Evolutionary conservation across 2,329 filamentous ascomycete genomes (phyloP).

Genomic region (Verticillium klebahnii): DNA sequence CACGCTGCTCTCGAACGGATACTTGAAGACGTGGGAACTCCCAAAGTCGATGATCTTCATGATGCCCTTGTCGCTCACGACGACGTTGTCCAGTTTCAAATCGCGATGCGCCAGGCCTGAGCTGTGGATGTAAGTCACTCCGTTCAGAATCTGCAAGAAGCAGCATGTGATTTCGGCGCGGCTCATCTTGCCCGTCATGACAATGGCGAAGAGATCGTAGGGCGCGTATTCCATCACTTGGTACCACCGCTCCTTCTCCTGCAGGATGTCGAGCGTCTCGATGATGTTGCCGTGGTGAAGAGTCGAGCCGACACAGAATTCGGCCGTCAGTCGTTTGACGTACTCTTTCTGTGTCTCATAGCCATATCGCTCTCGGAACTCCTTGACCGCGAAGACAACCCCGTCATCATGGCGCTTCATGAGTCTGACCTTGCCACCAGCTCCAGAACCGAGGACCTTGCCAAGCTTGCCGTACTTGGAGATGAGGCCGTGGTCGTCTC

Average conservation of each 20-base stretch:
- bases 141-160: slow-evolving; percentile 91
- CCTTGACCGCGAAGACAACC: slow-evolving; percentile 94
- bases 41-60: slow-evolving; percentile 99
- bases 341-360: slow-evolving; percentile 96
- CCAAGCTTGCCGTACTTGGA: slow-evolving; percentile 96
- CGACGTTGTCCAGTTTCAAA: slow-evolving; percentile 95
- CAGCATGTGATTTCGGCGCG: slow-evolving; percentile 86
- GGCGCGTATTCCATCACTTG: slow-evolving; percentile 99
- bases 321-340: slow-evolving; percentile 94
- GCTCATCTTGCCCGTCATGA: slow-evolving; percentile 98
- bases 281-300: slow-evolving; percentile 98
- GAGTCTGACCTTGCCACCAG: slow-evolving; percentile 87
- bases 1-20: slow-evolving; percentile 90
- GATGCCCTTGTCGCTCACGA: slow-evolving; percentile 92
- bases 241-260: slow-evolving; percentile 92
- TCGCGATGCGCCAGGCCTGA: slow-evolving; percentile 95
- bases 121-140: slow-evolving; percentile 89
- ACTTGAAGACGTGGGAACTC: slow-evolving; percentile 93
- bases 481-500: slow-evolving; percentile 84
- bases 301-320: slow-evolving; percentile 97
- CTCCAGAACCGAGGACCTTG: slow-evolving; percentile 87
- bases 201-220: slow-evolving; percentile 92
- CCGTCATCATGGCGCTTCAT: slow-evolving; percentile 92
- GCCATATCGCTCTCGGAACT: slow-evolving; percentile 85
- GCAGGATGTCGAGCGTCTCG: slow-evolving; percentile 93